phyloP scores from a whole-genome alignment of 768 basidiomycete species.

The Suillus discolor region DNA sequence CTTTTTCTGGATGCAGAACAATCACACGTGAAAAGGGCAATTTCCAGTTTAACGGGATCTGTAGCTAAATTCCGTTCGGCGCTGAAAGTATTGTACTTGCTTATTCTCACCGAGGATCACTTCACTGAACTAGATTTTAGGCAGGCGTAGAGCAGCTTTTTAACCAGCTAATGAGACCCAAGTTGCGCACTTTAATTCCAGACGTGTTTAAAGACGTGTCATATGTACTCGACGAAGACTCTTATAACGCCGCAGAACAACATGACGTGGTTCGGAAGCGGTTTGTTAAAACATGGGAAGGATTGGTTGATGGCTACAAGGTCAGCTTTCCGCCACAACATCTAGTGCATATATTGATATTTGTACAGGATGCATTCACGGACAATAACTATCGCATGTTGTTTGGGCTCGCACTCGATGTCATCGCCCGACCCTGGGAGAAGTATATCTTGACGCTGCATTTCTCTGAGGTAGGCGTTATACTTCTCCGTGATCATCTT shows the following conservation, averaged over 20 bases:
- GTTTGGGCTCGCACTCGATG: constrained; percentile 84
- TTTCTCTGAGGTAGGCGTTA: constrained; percentile 77
- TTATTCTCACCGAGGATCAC: neutral
- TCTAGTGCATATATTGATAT: neutral
- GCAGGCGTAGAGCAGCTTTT: constrained; percentile 91
- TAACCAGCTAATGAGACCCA: constrained; percentile 90
- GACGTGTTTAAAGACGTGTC: constrained; percentile 91
- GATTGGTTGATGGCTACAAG: constrained; percentile 83
- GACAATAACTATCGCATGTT: constrained; percentile 86
- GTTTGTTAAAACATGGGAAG: constrained; percentile 89
- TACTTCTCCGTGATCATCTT: neutral
- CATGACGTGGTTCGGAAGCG: constrained; percentile 87
- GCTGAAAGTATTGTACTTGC: constrained; percentile 57
- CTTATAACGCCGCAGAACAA: constrained; percentile 81
- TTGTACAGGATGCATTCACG: constrained; percentile 76
- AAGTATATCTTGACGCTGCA: constrained; percentile 77
- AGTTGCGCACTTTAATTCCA: constrained; percentile 76
- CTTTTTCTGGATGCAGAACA: constrained; percentile 68
- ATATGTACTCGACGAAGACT: constrained; percentile 89
- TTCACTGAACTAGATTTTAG: constrained; percentile 39
- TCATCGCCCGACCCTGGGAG: constrained; percentile 95
- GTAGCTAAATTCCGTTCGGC: constrained; percentile 69
- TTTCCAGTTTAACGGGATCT: constrained; percentile 55
- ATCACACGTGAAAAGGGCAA: constrained; percentile 44
- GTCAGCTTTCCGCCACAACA: constrained; percentile 38